phyloP scores from a whole-genome alignment of 306 rosid genomes.

The Pyrus bretschneideri region DNA sequence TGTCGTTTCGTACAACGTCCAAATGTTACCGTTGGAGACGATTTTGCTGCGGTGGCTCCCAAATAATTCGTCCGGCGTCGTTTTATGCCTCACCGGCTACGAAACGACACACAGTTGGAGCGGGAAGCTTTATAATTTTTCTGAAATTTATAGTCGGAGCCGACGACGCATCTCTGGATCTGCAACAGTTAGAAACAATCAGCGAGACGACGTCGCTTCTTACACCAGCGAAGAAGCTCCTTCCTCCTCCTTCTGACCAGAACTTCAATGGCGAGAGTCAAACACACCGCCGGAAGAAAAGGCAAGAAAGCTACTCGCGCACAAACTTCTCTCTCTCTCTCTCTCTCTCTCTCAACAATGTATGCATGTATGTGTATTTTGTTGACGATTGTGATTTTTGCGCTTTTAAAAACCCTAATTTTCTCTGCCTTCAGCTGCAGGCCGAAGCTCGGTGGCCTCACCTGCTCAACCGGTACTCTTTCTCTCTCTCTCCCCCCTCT shows the following conservation, averaged over 20 bases:
- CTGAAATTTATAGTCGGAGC: background rate
- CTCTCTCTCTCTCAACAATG: background rate
- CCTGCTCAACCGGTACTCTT: constrained; percentile 22
- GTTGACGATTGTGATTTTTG: background rate
- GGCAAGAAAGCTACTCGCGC: background rate
- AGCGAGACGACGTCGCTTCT: background rate
- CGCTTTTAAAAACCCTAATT: constrained; percentile 17
- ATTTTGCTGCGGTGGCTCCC: background rate
- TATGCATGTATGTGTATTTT: background rate
- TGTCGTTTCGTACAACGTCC: too few species aligned
- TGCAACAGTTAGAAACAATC: background rate
- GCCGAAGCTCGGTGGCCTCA: background rate
- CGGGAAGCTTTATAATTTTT: background rate
- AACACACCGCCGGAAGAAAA: constrained; percentile 24
- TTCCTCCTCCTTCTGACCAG: background rate
- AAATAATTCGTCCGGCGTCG: too few species aligned
- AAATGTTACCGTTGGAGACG: background rate
- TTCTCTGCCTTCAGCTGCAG: background rate
- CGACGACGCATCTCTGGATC: background rate
- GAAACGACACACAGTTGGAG: background rate
- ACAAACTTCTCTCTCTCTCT: constrained; percentile 17
- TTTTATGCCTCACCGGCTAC: background rate
- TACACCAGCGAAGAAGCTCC: background rate
- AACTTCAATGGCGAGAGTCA: constrained; percentile 50
- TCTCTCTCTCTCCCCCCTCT: background rate